Percentiles rank a stretch among this genome's conserved stretches.
Conservation (phyloP, 345 rosid species). For the Arabidopsis suecica region DNA sequence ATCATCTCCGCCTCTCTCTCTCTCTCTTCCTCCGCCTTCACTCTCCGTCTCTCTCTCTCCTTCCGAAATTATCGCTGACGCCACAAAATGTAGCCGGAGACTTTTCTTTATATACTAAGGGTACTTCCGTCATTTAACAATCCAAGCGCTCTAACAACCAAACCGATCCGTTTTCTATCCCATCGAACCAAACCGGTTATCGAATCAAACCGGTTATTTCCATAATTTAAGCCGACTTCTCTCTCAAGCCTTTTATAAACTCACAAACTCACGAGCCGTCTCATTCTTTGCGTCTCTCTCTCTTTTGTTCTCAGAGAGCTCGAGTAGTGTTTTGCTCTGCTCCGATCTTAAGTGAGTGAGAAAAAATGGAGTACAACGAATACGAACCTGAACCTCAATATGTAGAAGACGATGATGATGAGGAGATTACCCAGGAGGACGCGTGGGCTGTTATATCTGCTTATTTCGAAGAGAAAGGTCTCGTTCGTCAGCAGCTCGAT, state of each 20-base stretch:
- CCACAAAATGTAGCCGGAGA: neutral
- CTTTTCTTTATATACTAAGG: slow-evolving; percentile 21
- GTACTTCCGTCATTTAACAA: neutral
- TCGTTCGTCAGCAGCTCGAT: slow-evolving; percentile 94
- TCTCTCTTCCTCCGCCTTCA: slow-evolving; percentile 36
- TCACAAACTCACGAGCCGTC: slow-evolving; percentile 12
- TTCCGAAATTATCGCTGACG: slow-evolving; percentile 34
- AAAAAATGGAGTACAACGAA: slow-evolving; percentile 67
- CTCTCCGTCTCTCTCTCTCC: slow-evolving; percentile 14
- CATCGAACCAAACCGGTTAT: neutral
- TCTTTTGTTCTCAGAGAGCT: neutral
- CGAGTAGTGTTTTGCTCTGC: neutral
- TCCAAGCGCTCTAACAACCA: neutral
- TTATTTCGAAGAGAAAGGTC: slow-evolving; percentile 92
- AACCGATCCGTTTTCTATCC: neutral
- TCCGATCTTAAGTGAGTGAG: neutral
- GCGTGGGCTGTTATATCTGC: slow-evolving; percentile 97
- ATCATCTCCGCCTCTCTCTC: slow-evolving; percentile 50
- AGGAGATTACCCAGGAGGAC: slow-evolving; percentile 90
- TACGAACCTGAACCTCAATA: slow-evolving; percentile 54
- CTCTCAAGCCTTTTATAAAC: neutral
- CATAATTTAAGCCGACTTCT: slow-evolving; percentile 10
- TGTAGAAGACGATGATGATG: slow-evolving; percentile 70
- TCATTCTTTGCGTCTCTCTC: neutral
- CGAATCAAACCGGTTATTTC: slow-evolving; percentile 6